Percentiles rank a stretch among this genome's conserved stretches.
phyloP scores from a whole-genome alignment of 768 basidiomycete genomes.

The Calocybe gangraenosa region DNA sequence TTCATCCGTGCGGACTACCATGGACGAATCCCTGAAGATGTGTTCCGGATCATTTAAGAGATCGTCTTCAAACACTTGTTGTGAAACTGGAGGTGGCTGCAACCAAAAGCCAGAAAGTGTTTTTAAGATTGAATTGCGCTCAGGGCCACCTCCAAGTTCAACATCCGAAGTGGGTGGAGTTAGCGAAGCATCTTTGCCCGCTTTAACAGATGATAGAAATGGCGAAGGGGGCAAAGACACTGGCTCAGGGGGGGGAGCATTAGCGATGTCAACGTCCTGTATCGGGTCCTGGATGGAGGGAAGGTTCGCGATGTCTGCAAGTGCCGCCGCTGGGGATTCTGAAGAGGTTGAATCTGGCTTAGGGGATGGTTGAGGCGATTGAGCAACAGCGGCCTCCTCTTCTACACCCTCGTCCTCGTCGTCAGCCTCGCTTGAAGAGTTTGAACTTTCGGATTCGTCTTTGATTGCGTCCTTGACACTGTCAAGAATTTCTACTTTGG shows the following conservation, averaged over 20 bases:
- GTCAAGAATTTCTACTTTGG: conserved; percentile 83
- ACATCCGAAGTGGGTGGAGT: conserved; percentile 50
- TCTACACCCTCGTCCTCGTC: conserved; percentile 51
- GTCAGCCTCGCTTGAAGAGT: conserved; percentile 56
- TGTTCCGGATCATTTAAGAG: conserved; percentile 81
- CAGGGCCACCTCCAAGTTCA: conserved; percentile 48
- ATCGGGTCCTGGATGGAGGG: neutral
- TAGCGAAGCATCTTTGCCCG: conserved; percentile 30
- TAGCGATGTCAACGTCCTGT: conserved; percentile 11
- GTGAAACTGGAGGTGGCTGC: conserved; percentile 42
- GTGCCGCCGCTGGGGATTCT: conserved; percentile 21
- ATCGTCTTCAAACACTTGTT: conserved; percentile 65
- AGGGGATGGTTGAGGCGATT: conserved; percentile 24
- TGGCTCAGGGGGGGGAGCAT: conserved; percentile 22
- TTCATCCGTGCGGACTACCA: conserved; percentile 94
- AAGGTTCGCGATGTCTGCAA: conserved; percentile 11
- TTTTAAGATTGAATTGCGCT: conserved; percentile 75
- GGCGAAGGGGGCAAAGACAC: conserved; percentile 58
- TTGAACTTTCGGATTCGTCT: conserved; percentile 74
- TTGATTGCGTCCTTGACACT: conserved; percentile 89
- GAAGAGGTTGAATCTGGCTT: conserved; percentile 21
- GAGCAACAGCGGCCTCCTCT: conserved; percentile 30
- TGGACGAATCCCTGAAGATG: conserved; percentile 89
- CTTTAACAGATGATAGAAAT: conserved; percentile 35
- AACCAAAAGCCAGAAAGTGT: conserved; percentile 84